phyloP scores from a whole-genome alignment of 495 filamentous ascomycete species.

The Cetradonia linearis region DNA sequence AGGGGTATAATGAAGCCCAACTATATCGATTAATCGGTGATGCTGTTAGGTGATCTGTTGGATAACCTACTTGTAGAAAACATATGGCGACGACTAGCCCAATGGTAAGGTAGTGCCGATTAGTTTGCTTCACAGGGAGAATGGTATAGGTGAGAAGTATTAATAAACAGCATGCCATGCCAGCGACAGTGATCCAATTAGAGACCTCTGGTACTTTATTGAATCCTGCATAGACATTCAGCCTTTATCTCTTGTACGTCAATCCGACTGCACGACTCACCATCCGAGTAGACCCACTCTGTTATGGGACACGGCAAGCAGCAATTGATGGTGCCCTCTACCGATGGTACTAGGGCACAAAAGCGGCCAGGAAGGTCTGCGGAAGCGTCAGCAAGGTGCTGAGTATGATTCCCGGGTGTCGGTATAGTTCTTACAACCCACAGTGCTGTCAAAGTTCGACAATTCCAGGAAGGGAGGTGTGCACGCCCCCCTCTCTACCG shows the following conservation, averaged over 20 bases:
- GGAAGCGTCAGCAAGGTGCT: slow-evolving; percentile 18
- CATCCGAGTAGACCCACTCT: slow-evolving; percentile 73
- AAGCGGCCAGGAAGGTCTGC: slow-evolving; percentile 59
- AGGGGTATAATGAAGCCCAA: slow-evolving; percentile 87
- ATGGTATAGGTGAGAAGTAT: slow-evolving; percentile 73
- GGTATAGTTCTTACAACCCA: slow-evolving; percentile 51
- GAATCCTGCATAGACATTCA: slow-evolving; percentile 42
- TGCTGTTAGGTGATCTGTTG: slow-evolving; percentile 16
- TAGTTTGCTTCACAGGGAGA: slow-evolving; percentile 80
- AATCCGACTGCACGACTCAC: slow-evolving; percentile 4
- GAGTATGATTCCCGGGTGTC: not conserved
- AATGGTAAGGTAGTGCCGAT: slow-evolving; percentile 85
- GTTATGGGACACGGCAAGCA: slow-evolving; percentile 86
- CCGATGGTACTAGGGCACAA: slow-evolving; percentile 43
- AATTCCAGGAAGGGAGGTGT: slow-evolving; percentile 55
- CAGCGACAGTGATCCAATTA: slow-evolving; percentile 69
- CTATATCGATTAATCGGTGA: slow-evolving; percentile 35
- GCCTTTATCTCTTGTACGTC: not conserved
- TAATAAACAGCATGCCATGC: slow-evolving; percentile 61
- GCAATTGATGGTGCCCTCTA: slow-evolving; percentile 44
- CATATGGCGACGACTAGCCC: slow-evolving; percentile 65
- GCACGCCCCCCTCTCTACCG: slow-evolving; percentile 40
- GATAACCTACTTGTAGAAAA: slow-evolving; percentile 61
- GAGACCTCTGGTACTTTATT: slow-evolving; percentile 50
- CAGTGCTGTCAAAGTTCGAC: slow-evolving; percentile 44